Evolutionary conservation across 202 grass and related monocot genomes (phyloP).

Genomic region (Bolboschoenoplectus hybrid): DNA sequence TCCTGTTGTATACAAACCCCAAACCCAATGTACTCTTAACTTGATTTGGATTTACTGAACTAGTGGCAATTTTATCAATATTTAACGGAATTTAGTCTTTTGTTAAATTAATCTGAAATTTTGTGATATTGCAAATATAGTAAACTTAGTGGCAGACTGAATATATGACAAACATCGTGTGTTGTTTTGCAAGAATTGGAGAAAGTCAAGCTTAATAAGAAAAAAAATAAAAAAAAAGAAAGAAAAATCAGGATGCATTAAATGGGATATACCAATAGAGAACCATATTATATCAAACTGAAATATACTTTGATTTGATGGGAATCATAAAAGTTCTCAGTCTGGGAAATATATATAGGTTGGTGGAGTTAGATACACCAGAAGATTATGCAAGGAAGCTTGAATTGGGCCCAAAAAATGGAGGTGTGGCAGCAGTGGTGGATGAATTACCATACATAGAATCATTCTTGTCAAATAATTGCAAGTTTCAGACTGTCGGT

Average conservation of each 20-base stretch:
- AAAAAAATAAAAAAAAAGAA: neutral
- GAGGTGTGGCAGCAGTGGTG: constrained; percentile 81
- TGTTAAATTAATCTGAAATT: neutral
- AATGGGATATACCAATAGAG: neutral
- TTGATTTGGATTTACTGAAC: constrained; percentile 5
- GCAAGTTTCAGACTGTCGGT: constrained; percentile 83
- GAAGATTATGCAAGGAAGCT: constrained; percentile 78
- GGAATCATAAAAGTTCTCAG: neutral
- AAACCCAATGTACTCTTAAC: neutral
- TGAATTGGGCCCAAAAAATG: constrained; percentile 77
- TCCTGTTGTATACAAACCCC: neutral
- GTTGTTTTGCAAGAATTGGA: neutral
- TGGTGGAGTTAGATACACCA: constrained; percentile 70
- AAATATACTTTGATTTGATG: neutral
- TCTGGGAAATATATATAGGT: constrained; percentile 4
- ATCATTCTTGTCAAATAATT: constrained; percentile 79
- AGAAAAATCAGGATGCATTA: neutral
- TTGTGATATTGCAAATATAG: neutral
- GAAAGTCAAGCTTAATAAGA: neutral
- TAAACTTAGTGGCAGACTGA: neutral
- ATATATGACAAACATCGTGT: neutral
- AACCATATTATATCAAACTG: neutral
- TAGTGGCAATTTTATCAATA: neutral
- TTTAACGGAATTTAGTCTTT: neutral
- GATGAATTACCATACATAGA: constrained; percentile 91